Evolutionary conservation across 805 yeast species (phyloP), one percentile per base, ranked within the genome.

Genomic region (Gaillardinia entomophila): DNA sequence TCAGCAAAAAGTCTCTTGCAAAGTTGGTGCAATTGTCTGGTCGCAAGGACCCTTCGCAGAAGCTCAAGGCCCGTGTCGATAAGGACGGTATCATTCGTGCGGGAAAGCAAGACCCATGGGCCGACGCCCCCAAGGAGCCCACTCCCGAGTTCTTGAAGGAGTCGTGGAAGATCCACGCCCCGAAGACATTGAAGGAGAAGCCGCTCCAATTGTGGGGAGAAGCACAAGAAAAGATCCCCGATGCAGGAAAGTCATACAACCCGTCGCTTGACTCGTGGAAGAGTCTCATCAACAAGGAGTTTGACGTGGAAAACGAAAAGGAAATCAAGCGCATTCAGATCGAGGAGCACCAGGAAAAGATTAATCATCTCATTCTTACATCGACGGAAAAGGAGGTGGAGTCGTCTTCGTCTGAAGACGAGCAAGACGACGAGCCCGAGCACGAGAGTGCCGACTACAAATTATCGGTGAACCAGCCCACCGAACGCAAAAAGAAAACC

Each of bases 191-290:
- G 42, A 65, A 56, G 29, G 55, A 61, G 20, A 62, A 62, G 3
- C 80, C 94, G 1, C 53, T 78, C n/a, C 46, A 47, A 73, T 85
- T 12, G 70, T 66, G 36, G 68, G 69, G n/a, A 16, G 78, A 68
- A 13, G 55, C 45, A 2, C 35, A 42, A 11, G 46, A 50, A 7
- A 47, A 49, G 26, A 26, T 78, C 3, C 88, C 95, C 10, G 80
- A 81, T 46, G 92, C 81, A 2, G 97, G 97, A 34, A 84, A 82
- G 55, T 89, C 97, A 2, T 92, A 87, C 53, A 92, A 92, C 53
- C 98, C 98, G 16, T 72, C 90, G 10, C 66, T 79, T 42, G 82
- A 80, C 35, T 76, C 83, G 17, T 92, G 98, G 98, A 77, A 77
- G 46, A 59, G 57, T 13, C 68, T 89, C 45, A 74, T 92, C 32